phyloP scores from a whole-genome alignment of 192 early-diverging fungal genomes.

The Dissophora ornata region DNA sequence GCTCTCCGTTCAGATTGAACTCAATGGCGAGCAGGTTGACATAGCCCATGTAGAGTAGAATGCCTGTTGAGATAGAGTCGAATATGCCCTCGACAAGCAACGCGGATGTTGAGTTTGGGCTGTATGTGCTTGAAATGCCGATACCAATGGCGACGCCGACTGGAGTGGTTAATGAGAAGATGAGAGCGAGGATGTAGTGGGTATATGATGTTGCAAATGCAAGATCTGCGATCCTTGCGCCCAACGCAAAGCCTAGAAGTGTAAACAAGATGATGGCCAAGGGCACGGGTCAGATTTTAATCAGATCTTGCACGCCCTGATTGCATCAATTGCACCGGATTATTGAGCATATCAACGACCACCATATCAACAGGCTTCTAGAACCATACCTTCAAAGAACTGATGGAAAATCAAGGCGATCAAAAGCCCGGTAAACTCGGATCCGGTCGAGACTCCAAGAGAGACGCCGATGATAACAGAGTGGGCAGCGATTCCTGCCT shows the following conservation, averaged over 20 bases:
- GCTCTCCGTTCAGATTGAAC: constrained; percentile 62
- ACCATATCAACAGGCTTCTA: too few species aligned
- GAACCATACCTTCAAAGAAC: constrained; percentile 49
- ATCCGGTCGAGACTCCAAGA: constrained; percentile 67
- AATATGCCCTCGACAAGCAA: constrained; percentile 77
- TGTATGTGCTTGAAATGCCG: constrained; percentile 67
- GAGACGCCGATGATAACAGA: constrained; percentile 80
- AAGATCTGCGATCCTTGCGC: constrained; percentile 70
- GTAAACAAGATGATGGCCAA: background rate
- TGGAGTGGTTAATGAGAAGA: constrained; percentile 83
- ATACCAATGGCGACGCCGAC: constrained; percentile 81
- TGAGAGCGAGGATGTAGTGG: constrained; percentile 62
- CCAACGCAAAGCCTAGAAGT: constrained; percentile 72
- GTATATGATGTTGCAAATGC: constrained; percentile 52
- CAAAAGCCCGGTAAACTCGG: constrained; percentile 69
- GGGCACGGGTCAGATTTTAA: background rate
- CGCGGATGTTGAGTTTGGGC: constrained; percentile 56
- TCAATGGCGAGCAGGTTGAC: constrained; percentile 81
- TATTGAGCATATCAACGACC: too few species aligned
- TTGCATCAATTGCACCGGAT: too few species aligned
- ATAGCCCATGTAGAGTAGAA: constrained; percentile 81
- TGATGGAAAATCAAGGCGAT: constrained; percentile 82
- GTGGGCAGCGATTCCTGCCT: constrained; percentile 75
- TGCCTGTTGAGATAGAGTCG: constrained; percentile 82
- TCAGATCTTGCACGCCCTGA: too few species aligned